A percentile compares a stretch with the other conserved stretches of the same genome.
These are phyloP conservation scores for Talaromyces sp. DNA, from an alignment of 2,329 filamentous ascomycete genomes.

Conservation along the genomic window DNA sequence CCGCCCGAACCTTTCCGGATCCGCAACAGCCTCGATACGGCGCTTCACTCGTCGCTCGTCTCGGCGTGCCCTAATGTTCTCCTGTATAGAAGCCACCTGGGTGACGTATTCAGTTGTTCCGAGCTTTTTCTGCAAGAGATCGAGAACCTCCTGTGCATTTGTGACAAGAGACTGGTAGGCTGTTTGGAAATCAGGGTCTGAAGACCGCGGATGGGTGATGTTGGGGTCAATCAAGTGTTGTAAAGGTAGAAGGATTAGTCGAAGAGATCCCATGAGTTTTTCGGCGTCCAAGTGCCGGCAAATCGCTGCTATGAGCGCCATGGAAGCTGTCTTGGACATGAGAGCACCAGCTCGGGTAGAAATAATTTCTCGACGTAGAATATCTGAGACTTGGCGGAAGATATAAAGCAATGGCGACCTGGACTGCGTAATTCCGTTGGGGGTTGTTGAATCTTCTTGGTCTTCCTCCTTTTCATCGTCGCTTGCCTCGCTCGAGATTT, in stretches of 20 bases:
- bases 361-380: conserved; percentile 70
- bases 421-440: conserved; percentile 20
- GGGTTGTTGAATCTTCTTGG: conserved; percentile 37
- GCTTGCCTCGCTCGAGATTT: conserved; percentile 25
- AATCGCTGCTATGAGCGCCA: conserved; percentile 70
- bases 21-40: conserved; percentile 78
- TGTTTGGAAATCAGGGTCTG: conserved; percentile 64
- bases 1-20: conserved; percentile 72
- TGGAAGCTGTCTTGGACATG: conserved; percentile 68
- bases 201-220: conserved; percentile 66
- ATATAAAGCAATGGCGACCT: conserved; percentile 65
- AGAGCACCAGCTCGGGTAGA: conserved; percentile 60
- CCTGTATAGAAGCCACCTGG: conserved; percentile 67
- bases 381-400: conserved; percentile 70
- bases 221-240: conserved; percentile 79
- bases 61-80: conserved; percentile 66
- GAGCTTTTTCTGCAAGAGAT: conserved; percentile 76
- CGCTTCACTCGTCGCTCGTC: conserved; percentile 76
- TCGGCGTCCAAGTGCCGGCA: conserved; percentile 56
- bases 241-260: conserved; percentile 62
- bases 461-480: conserved; percentile 33
- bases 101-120: conserved; percentile 76
- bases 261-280: conserved; percentile 59
- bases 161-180: conserved; percentile 67
- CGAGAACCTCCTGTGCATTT: conserved; percentile 72